Percentiles rank a stretch among this genome's conserved stretches.
These are phyloP conservation scores for Teunomyces gatunensis DNA, from an alignment of 805 yeast genomes.

Conservation along the genomic window DNA sequence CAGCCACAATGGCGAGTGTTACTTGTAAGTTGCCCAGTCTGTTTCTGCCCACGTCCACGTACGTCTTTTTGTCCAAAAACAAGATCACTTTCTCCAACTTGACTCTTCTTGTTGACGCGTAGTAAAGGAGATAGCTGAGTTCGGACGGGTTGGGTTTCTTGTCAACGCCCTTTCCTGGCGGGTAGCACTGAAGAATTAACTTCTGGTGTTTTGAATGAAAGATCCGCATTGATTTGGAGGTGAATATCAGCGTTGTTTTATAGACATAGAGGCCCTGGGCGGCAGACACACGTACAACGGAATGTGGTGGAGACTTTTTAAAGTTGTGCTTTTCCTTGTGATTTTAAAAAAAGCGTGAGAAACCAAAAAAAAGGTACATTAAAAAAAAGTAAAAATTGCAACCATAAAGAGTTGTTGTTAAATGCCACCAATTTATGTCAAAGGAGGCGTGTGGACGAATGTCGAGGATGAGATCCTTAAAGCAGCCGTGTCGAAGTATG, in stretches of 20 bases:
- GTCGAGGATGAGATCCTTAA: slow-evolving; percentile 80
- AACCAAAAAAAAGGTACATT: not conserved
- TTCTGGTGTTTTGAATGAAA: slow-evolving; percentile 82
- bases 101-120: slow-evolving; percentile 85
- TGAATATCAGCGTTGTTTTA: not conserved
- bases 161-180: slow-evolving; percentile 80
- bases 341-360: not conserved
- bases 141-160: slow-evolving; percentile 93
- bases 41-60: slow-evolving; percentile 56
- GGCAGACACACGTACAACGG: not conserved
- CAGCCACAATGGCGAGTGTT: slow-evolving; percentile 65
- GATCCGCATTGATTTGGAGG: slow-evolving; percentile 23
- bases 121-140: slow-evolving; percentile 79
- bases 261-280: not conserved
- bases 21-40: slow-evolving; percentile 81
- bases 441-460: slow-evolving; percentile 90
- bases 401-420: not conserved
- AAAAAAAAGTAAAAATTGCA: not conserved
- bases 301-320: not conserved
- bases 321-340: not conserved
- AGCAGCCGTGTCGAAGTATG: slow-evolving; percentile 92
- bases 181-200: slow-evolving; percentile 87
- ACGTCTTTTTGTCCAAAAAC: slow-evolving; percentile 62
- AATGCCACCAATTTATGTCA: slow-evolving; percentile 64
- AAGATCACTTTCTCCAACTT: slow-evolving; percentile 84